phyloP scores from a whole-genome alignment of 2,329 filamentous ascomycete genomes.

The Coniochaeta prunicola region DNA sequence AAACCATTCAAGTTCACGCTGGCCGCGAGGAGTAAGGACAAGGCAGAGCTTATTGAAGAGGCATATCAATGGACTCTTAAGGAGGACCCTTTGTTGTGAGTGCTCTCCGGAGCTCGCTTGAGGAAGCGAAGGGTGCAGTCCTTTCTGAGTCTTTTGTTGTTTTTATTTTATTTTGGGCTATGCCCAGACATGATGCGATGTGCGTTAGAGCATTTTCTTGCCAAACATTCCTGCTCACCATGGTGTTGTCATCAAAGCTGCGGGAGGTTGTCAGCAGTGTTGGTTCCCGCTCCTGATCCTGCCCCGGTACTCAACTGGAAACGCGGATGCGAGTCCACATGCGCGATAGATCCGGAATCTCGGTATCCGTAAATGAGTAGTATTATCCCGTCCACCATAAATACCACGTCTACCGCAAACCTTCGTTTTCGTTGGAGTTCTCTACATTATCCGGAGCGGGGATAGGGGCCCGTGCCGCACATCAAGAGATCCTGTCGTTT shows the following conservation, averaged over 20 bases:
- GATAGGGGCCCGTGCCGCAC: background rate
- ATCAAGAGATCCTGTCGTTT: background rate
- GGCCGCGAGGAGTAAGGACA: background rate
- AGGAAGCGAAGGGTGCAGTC: background rate
- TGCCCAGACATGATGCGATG: background rate
- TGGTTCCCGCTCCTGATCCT: background rate
- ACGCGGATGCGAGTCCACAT: background rate
- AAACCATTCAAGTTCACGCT: background rate
- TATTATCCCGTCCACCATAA: background rate
- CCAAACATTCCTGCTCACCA: background rate
- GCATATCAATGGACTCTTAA: background rate
- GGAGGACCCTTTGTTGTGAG: background rate
- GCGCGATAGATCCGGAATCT: background rate
- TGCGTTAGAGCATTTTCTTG: background rate
- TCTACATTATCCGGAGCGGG: background rate
- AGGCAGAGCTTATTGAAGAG: background rate
- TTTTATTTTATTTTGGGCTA: too few relatives aligned
- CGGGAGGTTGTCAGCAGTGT: background rate
- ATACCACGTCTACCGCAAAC: background rate
- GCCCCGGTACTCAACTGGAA: background rate
- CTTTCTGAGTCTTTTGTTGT: too few relatives aligned
- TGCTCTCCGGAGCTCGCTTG: background rate
- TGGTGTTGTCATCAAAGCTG: background rate
- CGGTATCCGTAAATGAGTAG: background rate
- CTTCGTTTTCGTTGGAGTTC: background rate